Evolutionary conservation across 2,329 filamentous ascomycete genomes (phyloP), one percentile per base, ranked within the genome.

Genomic region (Didymosphaeria variabile): DNA sequence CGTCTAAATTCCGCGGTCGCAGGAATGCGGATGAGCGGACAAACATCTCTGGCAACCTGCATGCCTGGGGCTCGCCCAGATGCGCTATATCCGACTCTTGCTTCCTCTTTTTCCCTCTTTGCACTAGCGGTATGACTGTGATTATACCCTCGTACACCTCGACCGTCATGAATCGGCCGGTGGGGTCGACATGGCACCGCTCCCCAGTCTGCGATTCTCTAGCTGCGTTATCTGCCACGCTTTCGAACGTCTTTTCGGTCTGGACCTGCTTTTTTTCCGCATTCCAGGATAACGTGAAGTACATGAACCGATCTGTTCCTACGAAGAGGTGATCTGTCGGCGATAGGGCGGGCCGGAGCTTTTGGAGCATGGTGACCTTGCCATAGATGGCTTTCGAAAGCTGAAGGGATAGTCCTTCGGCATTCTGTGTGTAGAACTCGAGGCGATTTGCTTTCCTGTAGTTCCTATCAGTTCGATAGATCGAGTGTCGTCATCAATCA

Each of bases 211-310:
- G 91, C 8, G 91, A 90, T 72, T 96, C 91, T 55, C 92, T 79
- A 32, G 86, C 83, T 10, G 85, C 84, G 69, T 86, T 86, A 70
- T 89, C 86, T 36, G 86, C 82, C 58, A 90, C 80, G 68, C 90
- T 85, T 46, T 86, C 81, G 75, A 85, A 87, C 61, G 82, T 84
- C 77, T 87, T 84, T 66, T 88, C 74, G 3, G 87, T 90, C 40
- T 79, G 79, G 15, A 89, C 77, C 57, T 84, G 79, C 21, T 81
- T 83, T 26, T 73, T 79, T 1, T 85, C 78, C 0, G 84, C 72
- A 69, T 97, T 89, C 94, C 95, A 99, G 17, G 86, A 88, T 21
- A 97, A 79, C 1, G 93, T 97, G 77, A 98, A 97, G 80, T 97
- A 98, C 71, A 93, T 90, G 69, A 92, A 91, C 58, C 91, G 88